Evolutionary conservation across 1,284 basidiomycete species (phyloP), one percentile per base, ranked within the genome.

Genomic region (Ceratobasidium sp.): DNA sequence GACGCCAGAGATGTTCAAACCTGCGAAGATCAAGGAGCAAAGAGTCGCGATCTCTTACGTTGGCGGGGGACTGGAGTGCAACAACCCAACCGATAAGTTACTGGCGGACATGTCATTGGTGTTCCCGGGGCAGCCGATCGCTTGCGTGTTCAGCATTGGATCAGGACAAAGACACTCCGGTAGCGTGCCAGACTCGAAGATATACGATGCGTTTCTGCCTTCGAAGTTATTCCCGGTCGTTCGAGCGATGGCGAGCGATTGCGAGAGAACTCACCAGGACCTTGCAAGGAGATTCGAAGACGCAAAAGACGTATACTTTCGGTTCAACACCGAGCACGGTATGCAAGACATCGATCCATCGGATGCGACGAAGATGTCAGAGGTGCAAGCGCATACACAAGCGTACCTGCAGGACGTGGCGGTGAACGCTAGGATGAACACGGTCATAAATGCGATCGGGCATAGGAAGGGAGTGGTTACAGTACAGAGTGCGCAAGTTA

Each of bases 291-390:
- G 47, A 36, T 62, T 72, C 29, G 33, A 22, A 7, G 8, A 24
- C 9, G 4, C 8, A 19, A 44, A 47, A 22, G 47, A 48, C 2
- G 11, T 62, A 5, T 72, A 72, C 17, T 72, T 51, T 44, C 33
- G 69, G n/a, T 44, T 72, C 31, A 72, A 48, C 33, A 47, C 60
- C 3, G 48, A 51, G 11, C 69, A 62, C n/a, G 69, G 69, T 29
- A n/a, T 53, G 11, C 47, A 62, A 15, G 19, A 44, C 44, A 53
- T 62, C 41, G 56, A 33, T 3, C 11, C 22, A n/a, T 36, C 29
- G 2, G 69, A 48, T 14, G 50, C 33, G 47, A 22, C 19, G 29
- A 51, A 62, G 33, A 14, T 51, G 7, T 17, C 19, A 5, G 17
- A 44, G 24, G 45, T 59, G 8, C 27, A 22, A 2, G 4, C 57